Conservation (phyloP, 441 rosid species). For the Erodium texanum region DNA sequence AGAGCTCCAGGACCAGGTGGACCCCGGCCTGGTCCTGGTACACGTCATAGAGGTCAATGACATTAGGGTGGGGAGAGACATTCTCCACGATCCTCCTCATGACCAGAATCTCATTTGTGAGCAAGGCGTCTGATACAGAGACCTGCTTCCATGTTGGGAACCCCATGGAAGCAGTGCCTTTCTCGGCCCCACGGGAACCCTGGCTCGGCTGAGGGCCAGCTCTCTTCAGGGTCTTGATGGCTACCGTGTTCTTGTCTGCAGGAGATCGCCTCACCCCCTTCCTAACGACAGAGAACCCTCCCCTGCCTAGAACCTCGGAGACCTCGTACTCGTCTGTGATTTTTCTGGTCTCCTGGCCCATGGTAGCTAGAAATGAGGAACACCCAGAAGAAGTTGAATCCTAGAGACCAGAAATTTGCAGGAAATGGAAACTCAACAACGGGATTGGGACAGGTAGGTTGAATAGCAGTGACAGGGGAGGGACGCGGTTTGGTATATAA, state of each 20-base stretch:
- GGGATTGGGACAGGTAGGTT: neutral
- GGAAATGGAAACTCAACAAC: slow-evolving; percentile 12
- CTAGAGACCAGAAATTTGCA: neutral
- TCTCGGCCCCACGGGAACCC: slow-evolving; percentile 7
- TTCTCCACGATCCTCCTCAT: slow-evolving; percentile 60
- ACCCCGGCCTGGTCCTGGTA: slow-evolving; percentile 57
- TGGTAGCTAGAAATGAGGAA: slow-evolving; percentile 11
- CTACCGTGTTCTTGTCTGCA: slow-evolving; percentile 29
- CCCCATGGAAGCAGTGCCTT: slow-evolving; percentile 19
- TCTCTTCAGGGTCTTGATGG: slow-evolving; percentile 58
- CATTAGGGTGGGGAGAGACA: slow-evolving; percentile 60
- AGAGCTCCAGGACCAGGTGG: slow-evolving; percentile 59
- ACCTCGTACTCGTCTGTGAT: slow-evolving; percentile 51
- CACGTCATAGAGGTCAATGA: slow-evolving; percentile 58
- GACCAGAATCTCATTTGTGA: slow-evolving; percentile 63
- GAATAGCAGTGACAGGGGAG: slow-evolving; percentile 19
- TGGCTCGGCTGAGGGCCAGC: slow-evolving; percentile 22
- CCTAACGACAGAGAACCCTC: slow-evolving; percentile 70
- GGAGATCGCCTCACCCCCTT: slow-evolving; percentile 32
- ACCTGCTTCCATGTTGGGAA: slow-evolving; percentile 43
- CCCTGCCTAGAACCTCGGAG: slow-evolving; percentile 44
- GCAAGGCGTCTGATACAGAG: slow-evolving; percentile 48
- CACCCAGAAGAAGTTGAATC: no score
- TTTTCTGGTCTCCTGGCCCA: slow-evolving; percentile 47
- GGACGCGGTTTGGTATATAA: slow-evolving; percentile 20